Evolutionary conservation across 2,329 filamentous ascomycete genomes (phyloP), one percentile per base, ranked within the genome.

Genomic region (Tolypocladium ophioglossoides): DNA sequence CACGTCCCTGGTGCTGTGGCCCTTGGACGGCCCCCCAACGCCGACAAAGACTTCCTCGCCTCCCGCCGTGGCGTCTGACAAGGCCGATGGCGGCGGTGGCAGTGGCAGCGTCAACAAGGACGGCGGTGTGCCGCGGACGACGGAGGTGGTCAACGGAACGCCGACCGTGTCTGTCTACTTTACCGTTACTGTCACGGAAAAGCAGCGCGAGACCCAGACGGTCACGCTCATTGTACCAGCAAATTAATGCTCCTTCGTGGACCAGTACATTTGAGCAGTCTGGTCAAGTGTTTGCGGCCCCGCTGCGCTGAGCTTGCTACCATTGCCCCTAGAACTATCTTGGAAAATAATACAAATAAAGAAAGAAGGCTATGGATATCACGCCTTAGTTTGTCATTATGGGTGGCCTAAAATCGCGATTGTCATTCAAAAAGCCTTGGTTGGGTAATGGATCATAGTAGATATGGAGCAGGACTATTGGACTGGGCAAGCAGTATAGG

Each of bases 181-280:
- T 32, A 72, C 71, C 5, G 66, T 72, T 2, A 73, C 71, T 5
- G 63, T 68, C 30, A 71, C 69, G 22, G 60, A 68, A 2, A 65
- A 62, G 51, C 62, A 63, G 40, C 62, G 54, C 47, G 56, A 58
- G 50, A 66, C 63, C 41, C 59, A 65, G 59, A 70, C 66, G 8
- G 64, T 67, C 10, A 72, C 68, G 5, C 56, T 69, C 20, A 64
- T 69, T 12, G 32, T 53, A 14, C 35, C 47, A 0, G 22, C 34
- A 14, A 14, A 14, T 9, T 47, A 27, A 24, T 8, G 32, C 32
- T n/a, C 4, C 18, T 24, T 46, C 44, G 14, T 24, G 24, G 44
- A 32, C 7, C 16, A 9, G 16, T 16, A 18, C 10, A 4, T 2
- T 12, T 7, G 16, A 14, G 30, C 27, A 5, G 16, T 9, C 18